Evolutionary conservation across 108 stramenopile species (phyloP).

Genomic region (Cyclotella atomus): DNA sequence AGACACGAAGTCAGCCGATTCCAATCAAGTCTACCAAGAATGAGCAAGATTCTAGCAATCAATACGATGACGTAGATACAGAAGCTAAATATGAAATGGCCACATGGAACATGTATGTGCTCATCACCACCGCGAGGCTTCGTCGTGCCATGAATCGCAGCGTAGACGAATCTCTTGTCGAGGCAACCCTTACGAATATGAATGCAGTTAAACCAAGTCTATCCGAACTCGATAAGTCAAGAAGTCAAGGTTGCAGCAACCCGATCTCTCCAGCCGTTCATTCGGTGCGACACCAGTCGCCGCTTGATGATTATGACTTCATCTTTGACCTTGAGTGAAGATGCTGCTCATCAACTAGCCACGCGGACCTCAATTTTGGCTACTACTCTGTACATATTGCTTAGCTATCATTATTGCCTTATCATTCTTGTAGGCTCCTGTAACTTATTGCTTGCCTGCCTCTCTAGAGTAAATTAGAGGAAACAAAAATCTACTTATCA

Average conservation of each 20-base stretch:
- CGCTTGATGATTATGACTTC: background rate
- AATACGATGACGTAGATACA: background rate
- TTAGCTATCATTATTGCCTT: background rate
- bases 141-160: background rate
- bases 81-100: background rate
- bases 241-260: background rate
- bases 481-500: no score
- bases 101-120: background rate
- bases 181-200: background rate
- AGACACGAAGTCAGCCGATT: background rate
- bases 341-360: no score
- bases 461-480: no score
- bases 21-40: background rate
- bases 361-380: no score
- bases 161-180: background rate
- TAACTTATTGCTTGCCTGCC: no score
- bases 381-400: background rate
- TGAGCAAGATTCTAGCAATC: background rate
- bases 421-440: no score
- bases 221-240: background rate
- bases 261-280: background rate
- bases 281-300: background rate
- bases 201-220: background rate
- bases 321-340: background rate
- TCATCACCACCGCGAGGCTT: background rate